Percentiles rank a stretch among this genome's conserved stretches.
These are phyloP conservation scores for Lentinula detonsa DNA, from an alignment of 768 basidiomycete genomes.

Conservation along the genomic window DNA sequence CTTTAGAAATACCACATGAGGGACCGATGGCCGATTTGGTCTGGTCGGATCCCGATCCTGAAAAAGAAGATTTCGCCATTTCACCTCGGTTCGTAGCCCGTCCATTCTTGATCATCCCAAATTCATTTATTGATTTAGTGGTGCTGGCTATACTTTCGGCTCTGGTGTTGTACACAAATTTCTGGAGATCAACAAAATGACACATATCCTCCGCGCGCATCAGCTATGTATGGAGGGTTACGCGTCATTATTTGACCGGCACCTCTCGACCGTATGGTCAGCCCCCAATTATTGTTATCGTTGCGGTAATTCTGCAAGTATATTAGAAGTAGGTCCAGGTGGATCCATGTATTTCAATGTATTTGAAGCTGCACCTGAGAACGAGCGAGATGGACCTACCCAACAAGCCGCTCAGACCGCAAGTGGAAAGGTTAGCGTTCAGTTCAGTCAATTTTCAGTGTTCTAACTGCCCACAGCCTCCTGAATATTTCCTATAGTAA, in stretches of 20 bases:
- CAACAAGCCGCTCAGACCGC: constrained; percentile 72
- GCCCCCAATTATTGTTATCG: constrained; percentile 99
- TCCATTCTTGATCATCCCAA: constrained; percentile 6
- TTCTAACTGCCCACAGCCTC: constrained; percentile 41
- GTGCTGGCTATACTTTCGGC: constrained; percentile 98
- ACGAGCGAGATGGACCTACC: constrained; percentile 84
- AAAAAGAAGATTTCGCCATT: constrained; percentile 99
- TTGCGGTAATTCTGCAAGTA: constrained; percentile 95
- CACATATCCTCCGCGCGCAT: constrained; percentile 95
- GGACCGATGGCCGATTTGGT: constrained; percentile 99
- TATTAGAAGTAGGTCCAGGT: constrained; percentile 90
- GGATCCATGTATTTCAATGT: constrained; percentile 92
- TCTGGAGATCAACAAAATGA: constrained; percentile 92
- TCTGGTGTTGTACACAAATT: constrained; percentile 98
- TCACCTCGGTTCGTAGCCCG: constrained; percentile 73
- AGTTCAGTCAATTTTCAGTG: background rate
- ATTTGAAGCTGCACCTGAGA: constrained; percentile 97
- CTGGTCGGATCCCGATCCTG: constrained; percentile 99
- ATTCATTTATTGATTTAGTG: constrained; percentile 40
- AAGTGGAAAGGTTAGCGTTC: constrained; percentile 55
- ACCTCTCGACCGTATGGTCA: constrained; percentile 96
- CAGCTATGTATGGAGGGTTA: constrained; percentile 99
- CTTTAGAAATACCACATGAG: constrained; percentile 93
- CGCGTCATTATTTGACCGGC: constrained; percentile 93
- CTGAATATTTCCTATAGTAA: constrained; percentile 69